Conservation (phyloP, 495 filamentous ascomycete genomes). For the Saxispiralis lemnorum region DNA sequence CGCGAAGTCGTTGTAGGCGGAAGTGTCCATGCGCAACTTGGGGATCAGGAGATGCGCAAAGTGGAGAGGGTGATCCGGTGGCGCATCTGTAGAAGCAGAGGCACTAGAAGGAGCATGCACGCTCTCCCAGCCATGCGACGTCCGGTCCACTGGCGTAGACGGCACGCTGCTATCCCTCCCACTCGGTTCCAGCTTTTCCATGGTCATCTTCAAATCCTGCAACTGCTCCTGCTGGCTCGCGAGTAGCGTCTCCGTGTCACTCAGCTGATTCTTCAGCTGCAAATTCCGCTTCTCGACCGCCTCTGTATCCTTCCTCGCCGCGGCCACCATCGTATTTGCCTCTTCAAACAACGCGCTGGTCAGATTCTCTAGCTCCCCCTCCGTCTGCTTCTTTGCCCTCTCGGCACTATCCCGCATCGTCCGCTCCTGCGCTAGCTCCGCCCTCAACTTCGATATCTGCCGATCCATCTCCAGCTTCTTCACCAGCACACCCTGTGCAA, state of each 20-base stretch:
- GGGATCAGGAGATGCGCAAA: constrained; percentile 68
- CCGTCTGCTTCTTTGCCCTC: constrained; percentile 55
- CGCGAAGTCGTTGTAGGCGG: constrained; percentile 69
- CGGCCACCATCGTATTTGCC: constrained; percentile 93
- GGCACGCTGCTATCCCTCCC: constrained; percentile 45
- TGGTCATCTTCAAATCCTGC: constrained; percentile 70
- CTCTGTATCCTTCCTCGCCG: constrained; percentile 53
- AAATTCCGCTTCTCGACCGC: constrained; percentile 53
- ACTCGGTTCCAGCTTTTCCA: constrained; percentile 53
- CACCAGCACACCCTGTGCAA: constrained; percentile 55
- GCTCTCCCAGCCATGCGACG: no score
- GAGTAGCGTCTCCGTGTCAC: constrained; percentile 71
- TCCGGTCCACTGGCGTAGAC: constrained; percentile 40
- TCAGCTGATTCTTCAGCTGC: constrained; percentile 57
- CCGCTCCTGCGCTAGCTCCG: constrained; percentile 46
- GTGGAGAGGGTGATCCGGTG: constrained; percentile 66
- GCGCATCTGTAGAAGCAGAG: constrained; percentile 21
- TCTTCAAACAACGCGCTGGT: constrained; percentile 87
- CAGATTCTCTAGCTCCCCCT: constrained; percentile 70
- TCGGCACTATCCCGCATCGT: constrained; percentile 40
- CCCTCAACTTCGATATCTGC: constrained; percentile 50
- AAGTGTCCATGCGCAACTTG: constrained; percentile 64
- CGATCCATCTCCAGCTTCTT: constrained; percentile 48
- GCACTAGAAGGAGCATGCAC: constrained; percentile 16
- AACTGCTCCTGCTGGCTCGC: constrained; percentile 86